Percentiles rank a stretch among this genome's conserved stretches.
Evolutionary conservation across 148 eudicot species (phyloP).

Genomic region (Camellia lanceoleosa): DNA sequence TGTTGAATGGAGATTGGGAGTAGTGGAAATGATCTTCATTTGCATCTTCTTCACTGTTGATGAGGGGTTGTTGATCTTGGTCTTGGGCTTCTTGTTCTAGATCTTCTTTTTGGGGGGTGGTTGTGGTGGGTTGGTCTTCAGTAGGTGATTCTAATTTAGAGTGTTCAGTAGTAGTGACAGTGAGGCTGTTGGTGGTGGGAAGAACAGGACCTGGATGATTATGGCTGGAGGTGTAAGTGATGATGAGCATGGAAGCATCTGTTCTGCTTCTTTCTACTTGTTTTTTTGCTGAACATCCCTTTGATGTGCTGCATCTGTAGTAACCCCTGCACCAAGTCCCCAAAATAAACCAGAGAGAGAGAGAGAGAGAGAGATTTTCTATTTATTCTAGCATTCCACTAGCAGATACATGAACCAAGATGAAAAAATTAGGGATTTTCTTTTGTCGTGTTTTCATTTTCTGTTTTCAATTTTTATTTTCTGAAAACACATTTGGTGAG

Average conservation of each 20-base stretch:
- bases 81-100: constrained; percentile 14
- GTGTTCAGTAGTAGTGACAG: too few relatives aligned
- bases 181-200: constrained; percentile 1
- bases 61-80: background rate
- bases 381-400: background rate
- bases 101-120: constrained; percentile 22
- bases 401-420: background rate
- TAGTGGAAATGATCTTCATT: constrained; percentile 30
- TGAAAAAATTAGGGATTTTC: background rate
- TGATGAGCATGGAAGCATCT: constrained; percentile 58
- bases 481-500: too few relatives aligned
- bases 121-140: constrained; percentile 8
- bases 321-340: constrained; percentile 54
- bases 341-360: background rate
- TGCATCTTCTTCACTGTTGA: constrained; percentile 11
- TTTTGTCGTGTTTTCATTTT: too few relatives aligned
- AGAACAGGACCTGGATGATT: constrained; percentile 42
- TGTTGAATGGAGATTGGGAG: constrained; percentile 30
- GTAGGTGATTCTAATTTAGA: background rate
- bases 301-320: constrained; percentile 77
- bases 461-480: too few relatives aligned
- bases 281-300: constrained; percentile 77
- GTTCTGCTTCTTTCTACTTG: constrained; percentile 77
- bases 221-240: constrained; percentile 68
- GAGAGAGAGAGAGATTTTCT: background rate